Base-by-base conservation (phyloP, 2,329 filamentous ascomycete species). In the Trematosphaeria pertusa region DNA sequence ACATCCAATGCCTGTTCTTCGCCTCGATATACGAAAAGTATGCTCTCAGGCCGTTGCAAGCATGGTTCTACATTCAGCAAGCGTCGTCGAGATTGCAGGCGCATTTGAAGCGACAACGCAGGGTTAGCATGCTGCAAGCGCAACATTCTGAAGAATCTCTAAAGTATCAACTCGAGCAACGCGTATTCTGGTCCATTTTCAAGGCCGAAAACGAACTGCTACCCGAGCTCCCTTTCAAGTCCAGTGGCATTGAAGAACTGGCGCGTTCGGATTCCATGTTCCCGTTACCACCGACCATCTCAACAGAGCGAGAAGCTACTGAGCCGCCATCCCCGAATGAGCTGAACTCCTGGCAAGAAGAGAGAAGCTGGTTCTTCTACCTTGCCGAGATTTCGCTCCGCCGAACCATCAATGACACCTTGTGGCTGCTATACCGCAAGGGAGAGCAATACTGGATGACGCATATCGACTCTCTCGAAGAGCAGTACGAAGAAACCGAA, bases 1-100 rank as follows among this genome's bases (percentile, higher is more conserved):
- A 49, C 18, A 44, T 40, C 28, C 40, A 49, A 14, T 44, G 40
- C 21, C 26, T 49, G 7, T 49, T 45, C 17, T 44, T 49, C 33
- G 40, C 36, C 2, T 44, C 40, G 2, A 30, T 49, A 21, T 44
- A 44, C 21, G 46, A 49, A 19, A 49, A 37, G 15, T 45, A 49
- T 24, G 30, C 22, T 2, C 33, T 49, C 21, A 36, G 39, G 20
- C 40, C 37, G 5, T 15, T 49, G 4, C 35, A 44, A 34, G 40
- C 46, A 11, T 49, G 40, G 40, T 37, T 49, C 11, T 40, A 32
- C 12, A 20, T 43, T 3, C 38, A 47, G 30, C 26, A 43, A 17
- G 43, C 48, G 8, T 44, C 43, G 4, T 21, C 19, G 18, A 30
- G 39, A 14, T 18, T 43, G 14, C 48, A 47, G 36, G 35, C 37